Evolutionary conservation across 2,329 filamentous ascomycete genomes (phyloP).

Genomic region (Thielaviopsis euricoi): DNA sequence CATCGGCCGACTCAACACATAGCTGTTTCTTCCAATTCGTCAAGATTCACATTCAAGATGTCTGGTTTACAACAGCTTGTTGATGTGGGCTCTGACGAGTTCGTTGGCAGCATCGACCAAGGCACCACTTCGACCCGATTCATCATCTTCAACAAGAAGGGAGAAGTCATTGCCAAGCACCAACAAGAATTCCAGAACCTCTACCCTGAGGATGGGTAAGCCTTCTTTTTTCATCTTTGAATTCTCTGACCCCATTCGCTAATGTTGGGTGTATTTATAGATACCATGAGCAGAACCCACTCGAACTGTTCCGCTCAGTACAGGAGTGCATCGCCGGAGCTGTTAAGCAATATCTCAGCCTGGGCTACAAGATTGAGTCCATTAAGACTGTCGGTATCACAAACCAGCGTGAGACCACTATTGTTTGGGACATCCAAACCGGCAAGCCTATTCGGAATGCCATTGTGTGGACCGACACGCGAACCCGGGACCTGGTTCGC

Average conservation of each 20-base stretch:
- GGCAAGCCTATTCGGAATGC: conserved; percentile 71
- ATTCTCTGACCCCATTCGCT: neutral
- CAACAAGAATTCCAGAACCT: conserved; percentile 77
- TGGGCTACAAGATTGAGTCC: conserved; percentile 48
- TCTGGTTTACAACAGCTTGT: neutral
- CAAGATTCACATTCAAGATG: too few species aligned
- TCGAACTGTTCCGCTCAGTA: conserved; percentile 59
- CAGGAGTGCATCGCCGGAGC: conserved; percentile 66
- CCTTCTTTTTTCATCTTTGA: conserved; percentile 13
- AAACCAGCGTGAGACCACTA: conserved; percentile 76
- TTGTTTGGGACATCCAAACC: conserved; percentile 69
- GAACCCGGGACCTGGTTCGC: conserved; percentile 55
- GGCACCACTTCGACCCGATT: conserved; percentile 83
- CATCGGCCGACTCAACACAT: too few species aligned
- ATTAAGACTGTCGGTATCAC: conserved; percentile 74
- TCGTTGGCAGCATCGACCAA: conserved; percentile 78
- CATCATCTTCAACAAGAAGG: conserved; percentile 70
- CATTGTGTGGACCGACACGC: conserved; percentile 80
- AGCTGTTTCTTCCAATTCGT: too few species aligned
- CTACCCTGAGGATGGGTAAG: conserved; percentile 72
- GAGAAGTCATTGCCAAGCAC: conserved; percentile 64
- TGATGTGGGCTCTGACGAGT: conserved; percentile 20
- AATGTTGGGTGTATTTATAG: conserved; percentile 24
- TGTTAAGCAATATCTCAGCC: conserved; percentile 50
- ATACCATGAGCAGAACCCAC: conserved; percentile 81